A percentile compares a stretch with the other conserved stretches of the same genome.
Conservation (phyloP, 352 stramenopile species). For the Pythium angustatum region DNA sequence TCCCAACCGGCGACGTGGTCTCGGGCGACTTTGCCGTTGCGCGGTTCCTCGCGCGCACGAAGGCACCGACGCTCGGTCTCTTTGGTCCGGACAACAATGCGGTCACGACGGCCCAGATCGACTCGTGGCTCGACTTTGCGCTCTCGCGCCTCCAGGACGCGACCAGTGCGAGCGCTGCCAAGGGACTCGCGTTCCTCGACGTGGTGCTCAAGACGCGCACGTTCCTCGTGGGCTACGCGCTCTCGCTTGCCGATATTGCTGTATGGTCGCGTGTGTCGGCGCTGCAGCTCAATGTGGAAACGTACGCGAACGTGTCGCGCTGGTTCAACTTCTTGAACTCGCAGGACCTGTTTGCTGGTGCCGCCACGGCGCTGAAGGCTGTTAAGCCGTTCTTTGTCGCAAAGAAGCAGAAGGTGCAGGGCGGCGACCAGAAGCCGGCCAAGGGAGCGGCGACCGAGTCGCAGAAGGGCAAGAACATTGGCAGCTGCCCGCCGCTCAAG, state of each 20-base stretch:
- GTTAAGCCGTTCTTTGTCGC: slow-evolving; percentile 35
- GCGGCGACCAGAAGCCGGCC: slow-evolving; percentile 28
- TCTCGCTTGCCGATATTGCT: slow-evolving; percentile 96
- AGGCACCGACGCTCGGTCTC: slow-evolving; percentile 40
- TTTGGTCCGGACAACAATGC: slow-evolving; percentile 65
- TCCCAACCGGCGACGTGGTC: slow-evolving; percentile 54
- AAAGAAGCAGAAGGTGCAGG: slow-evolving; percentile 21
- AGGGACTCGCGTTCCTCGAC: slow-evolving; percentile 87
- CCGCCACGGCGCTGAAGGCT: slow-evolving; percentile 51
- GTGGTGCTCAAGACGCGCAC: slow-evolving; percentile 86
- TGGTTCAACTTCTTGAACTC: slow-evolving; percentile 70
- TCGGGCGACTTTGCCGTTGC: slow-evolving; percentile 81
- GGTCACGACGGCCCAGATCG: slow-evolving; percentile 61
- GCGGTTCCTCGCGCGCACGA: slow-evolving; percentile 57
- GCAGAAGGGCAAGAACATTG: slow-evolving; percentile 80
- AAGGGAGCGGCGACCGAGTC: slow-evolving; percentile 29
- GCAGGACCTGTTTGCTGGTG: slow-evolving; percentile 61
- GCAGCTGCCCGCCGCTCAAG: slow-evolving; percentile 93
- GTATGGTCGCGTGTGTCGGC: slow-evolving; percentile 84
- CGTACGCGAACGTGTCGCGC: slow-evolving; percentile 70
- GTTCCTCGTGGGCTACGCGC: slow-evolving; percentile 92
- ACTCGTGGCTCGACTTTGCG: slow-evolving; percentile 95
- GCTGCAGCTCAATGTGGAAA: slow-evolving; percentile 44
- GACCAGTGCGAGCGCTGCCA: slow-evolving; percentile 24
- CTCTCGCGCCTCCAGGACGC: slow-evolving; percentile 50